phyloP scores from a whole-genome alignment of 2,329 filamentous ascomycete genomes.

The Ceratocystis smalleyi region DNA sequence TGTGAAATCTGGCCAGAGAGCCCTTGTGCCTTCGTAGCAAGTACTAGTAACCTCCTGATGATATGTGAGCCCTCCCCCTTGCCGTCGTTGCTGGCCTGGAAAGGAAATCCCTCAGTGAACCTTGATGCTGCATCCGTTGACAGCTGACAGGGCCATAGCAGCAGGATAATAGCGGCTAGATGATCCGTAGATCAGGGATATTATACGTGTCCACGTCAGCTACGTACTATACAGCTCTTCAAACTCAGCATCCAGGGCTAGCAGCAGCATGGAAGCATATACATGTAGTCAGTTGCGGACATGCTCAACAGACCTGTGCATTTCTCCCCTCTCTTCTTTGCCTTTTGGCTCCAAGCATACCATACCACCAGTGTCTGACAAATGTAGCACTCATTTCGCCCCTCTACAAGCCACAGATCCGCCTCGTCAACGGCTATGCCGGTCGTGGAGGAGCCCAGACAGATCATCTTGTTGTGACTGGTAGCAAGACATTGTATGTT shows the following conservation, averaged over 20 bases:
- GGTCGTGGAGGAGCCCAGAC: not conserved
- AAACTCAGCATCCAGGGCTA: not conserved
- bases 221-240: not conserved
- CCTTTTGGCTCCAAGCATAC: not conserved
- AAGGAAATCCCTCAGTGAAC: not conserved
- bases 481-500: not conserved
- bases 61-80: not conserved
- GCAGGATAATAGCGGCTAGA: no score
- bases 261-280: not conserved
- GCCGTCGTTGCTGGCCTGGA: not conserved
- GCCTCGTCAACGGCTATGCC: not conserved
- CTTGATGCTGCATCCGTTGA: not conserved
- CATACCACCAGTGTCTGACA: not conserved
- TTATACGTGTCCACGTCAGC: not conserved
- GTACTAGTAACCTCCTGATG: not conserved
- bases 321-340: not conserved
- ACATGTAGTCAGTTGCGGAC: not conserved
- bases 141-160: not conserved
- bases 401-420: not conserved
- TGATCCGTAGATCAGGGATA: no score
- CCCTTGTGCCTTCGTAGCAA: not conserved
- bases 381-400: not conserved
- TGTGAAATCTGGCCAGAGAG: not conserved
- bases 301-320: not conserved
- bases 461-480: not conserved